Evolutionary conservation across 1,139 yeast genomes (phyloP).

Genomic region (Kodamaea ohmeri): DNA sequence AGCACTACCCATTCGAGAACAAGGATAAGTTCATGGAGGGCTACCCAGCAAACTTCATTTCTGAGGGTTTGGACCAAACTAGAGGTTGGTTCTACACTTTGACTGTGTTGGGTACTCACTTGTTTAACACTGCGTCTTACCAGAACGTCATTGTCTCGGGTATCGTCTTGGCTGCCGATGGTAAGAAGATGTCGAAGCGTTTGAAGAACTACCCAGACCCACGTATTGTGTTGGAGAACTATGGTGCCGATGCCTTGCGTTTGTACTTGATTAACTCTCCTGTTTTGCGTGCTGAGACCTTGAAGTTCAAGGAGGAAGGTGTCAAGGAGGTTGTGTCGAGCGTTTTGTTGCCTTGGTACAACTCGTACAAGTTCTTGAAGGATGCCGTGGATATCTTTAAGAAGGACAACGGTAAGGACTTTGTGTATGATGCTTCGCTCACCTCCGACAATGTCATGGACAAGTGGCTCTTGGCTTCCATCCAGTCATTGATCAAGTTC

Average conservation of each 20-base stretch:
- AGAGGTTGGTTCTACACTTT: conserved; percentile 99
- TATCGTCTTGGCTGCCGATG: conserved; percentile 95
- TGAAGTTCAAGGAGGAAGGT: conserved; percentile 97
- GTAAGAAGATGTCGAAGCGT: conserved; percentile 98
- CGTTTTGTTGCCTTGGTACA: conserved; percentile 97
- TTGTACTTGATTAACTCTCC: conserved; percentile 96
- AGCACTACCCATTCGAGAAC: conserved; percentile 94
- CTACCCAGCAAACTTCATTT: conserved; percentile 96
- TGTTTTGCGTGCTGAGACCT: conserved; percentile 91
- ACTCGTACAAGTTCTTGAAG: conserved; percentile 92
- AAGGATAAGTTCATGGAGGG: conserved; percentile 63
- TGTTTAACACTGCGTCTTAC: conserved; percentile 90
- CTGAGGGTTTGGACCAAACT: conserved; percentile 98
- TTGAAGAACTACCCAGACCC: conserved; percentile 98
- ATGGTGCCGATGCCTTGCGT: conserved; percentile 98
- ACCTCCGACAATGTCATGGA: conserved; percentile 90
- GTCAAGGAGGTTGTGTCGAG: conserved; percentile 96
- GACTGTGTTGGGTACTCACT: conserved; percentile 91
- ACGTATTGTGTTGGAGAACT: conserved; percentile 68
- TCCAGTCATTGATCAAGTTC: conserved; percentile 82
- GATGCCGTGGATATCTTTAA: conserved; percentile 85
- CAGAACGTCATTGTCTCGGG: conserved; percentile 95
- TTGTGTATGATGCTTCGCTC: conserved; percentile 64
- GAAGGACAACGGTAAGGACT: conserved; percentile 70
- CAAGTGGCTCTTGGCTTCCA: conserved; percentile 91